Percentiles rank a stretch among this genome's conserved stretches.
These are phyloP conservation scores for Xylaria multiplex DNA, from an alignment of 2,329 filamentous ascomycete genomes.

Conservation along the genomic window DNA sequence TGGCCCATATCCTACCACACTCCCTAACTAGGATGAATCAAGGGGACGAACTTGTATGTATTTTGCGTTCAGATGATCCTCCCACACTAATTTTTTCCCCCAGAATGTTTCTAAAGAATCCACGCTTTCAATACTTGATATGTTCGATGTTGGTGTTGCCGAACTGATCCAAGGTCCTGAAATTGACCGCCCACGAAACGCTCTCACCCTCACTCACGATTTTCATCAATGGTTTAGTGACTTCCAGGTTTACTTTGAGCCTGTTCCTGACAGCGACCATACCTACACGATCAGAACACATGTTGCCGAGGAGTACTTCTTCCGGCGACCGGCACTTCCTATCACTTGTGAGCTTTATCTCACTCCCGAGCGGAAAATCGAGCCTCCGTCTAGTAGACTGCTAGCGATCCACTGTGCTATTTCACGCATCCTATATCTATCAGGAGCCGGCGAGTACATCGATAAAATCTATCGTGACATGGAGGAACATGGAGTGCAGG, in stretches of 20 bases:
- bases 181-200: slow-evolving; percentile 55
- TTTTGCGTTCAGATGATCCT: slow-evolving; percentile 12
- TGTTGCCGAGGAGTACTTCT: slow-evolving; percentile 22
- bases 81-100: slow-evolving; percentile 17
- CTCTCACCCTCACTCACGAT: slow-evolving; percentile 48
- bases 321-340: slow-evolving; percentile 38
- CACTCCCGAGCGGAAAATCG: slow-evolving; percentile 43
- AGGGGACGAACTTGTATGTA: slow-evolving; percentile 11
- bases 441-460: slow-evolving; percentile 48
- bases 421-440: slow-evolving; percentile 48
- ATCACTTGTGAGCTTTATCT: slow-evolving; percentile 46
- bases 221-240: slow-evolving; percentile 48
- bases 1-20: slow-evolving; percentile 29
- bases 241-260: slow-evolving; percentile 49
- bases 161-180: slow-evolving; percentile 52
- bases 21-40: slow-evolving; percentile 14
- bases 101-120: slow-evolving; percentile 46
- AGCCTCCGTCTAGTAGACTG: slow-evolving; percentile 48
- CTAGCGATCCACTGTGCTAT: slow-evolving; percentile 50
- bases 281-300: slow-evolving; percentile 45
- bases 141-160: slow-evolving; percentile 53
- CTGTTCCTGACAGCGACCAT: slow-evolving; percentile 38
- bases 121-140: slow-evolving; percentile 53
- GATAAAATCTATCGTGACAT: slow-evolving; percentile 44
- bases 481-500: slow-evolving; percentile 31